These are phyloP conservation scores for Leccinum longicurvipes DNA, from an alignment of 768 basidiomycete species.

Conservation along the genomic window DNA sequence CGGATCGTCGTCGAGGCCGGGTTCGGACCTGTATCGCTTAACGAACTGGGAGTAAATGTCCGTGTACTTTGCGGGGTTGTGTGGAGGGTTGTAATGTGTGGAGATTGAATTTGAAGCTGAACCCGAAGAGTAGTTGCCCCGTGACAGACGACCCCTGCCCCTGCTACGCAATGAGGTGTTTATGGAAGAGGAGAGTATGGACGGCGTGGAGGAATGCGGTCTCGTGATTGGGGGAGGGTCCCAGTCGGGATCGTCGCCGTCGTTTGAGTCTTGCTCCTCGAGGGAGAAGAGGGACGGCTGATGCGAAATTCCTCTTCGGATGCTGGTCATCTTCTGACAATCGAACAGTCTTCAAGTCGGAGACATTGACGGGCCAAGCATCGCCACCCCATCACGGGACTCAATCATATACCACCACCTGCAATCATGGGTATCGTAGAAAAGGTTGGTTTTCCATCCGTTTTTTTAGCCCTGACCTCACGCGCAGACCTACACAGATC, in stretches of 20 bases:
- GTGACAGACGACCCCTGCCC: slow-evolving; percentile 31
- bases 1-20: slow-evolving; percentile 62
- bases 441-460: slow-evolving; percentile 53
- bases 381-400: background rate
- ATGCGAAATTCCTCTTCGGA: slow-evolving; percentile 37
- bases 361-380: no score
- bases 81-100: slow-evolving; percentile 28
- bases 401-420: background rate
- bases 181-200: slow-evolving; percentile 27
- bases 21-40: slow-evolving; percentile 65
- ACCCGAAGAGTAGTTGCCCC: slow-evolving; percentile 28
- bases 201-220: slow-evolving; percentile 19
- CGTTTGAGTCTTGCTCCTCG: slow-evolving; percentile 50
- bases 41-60: slow-evolving; percentile 82
- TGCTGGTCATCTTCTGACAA: slow-evolving; percentile 16
- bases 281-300: slow-evolving; percentile 68
- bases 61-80: slow-evolving; percentile 40
- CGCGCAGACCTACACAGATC: slow-evolving; percentile 51
- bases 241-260: slow-evolving; percentile 45
- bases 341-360: background rate
- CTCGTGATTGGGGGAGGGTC: slow-evolving; percentile 35
- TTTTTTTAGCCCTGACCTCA: background rate
- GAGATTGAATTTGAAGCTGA: slow-evolving; percentile 27
- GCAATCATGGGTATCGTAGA: slow-evolving; percentile 87
- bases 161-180: slow-evolving; percentile 31